A percentile compares a stretch with the other conserved stretches of the same genome.
Evolutionary conservation across 2,329 filamentous ascomycete genomes (phyloP).

Genomic region (Rhynchosporium graminicola): DNA sequence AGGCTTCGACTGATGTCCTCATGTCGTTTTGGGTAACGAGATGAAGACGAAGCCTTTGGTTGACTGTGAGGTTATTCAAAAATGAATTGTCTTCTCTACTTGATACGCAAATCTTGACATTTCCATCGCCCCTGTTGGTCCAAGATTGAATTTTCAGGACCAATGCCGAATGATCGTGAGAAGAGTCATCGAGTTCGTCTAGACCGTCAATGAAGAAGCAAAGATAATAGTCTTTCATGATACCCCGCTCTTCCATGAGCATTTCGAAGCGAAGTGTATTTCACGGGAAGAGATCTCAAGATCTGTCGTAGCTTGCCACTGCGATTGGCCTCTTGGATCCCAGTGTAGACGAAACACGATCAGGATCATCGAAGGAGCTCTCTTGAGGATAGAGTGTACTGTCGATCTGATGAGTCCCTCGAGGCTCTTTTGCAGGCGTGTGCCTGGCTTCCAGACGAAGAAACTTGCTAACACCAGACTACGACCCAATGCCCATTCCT

Average conservation of each 20-base stretch:
- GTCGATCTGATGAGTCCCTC: constrained; percentile 20
- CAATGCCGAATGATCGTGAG: no score
- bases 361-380: constrained; percentile 15
- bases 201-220: constrained; percentile 43
- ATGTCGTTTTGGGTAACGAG: constrained; percentile 28
- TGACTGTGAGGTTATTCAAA: constrained; percentile 24
- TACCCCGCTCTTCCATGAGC: neutral
- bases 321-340: neutral
- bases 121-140: no score
- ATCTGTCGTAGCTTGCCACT: neutral
- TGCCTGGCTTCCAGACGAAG: constrained; percentile 50
- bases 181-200: constrained; percentile 36
- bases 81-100: constrained; percentile 32
- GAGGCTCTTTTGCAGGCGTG: constrained; percentile 26
- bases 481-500: constrained; percentile 35
- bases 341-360: constrained; percentile 12
- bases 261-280: neutral
- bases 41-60: constrained; percentile 27
- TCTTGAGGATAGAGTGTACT: constrained; percentile 17
- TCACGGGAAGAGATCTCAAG: constrained; percentile 1
- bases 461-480: constrained; percentile 41
- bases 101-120: constrained; percentile 23
- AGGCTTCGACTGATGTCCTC: constrained; percentile 27
- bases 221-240: constrained; percentile 22
- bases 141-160: no score